Percentiles rank a stretch among this genome's conserved stretches.
Conservation (phyloP, 768 basidiomycete genomes). For the Gyrodon lividus region DNA sequence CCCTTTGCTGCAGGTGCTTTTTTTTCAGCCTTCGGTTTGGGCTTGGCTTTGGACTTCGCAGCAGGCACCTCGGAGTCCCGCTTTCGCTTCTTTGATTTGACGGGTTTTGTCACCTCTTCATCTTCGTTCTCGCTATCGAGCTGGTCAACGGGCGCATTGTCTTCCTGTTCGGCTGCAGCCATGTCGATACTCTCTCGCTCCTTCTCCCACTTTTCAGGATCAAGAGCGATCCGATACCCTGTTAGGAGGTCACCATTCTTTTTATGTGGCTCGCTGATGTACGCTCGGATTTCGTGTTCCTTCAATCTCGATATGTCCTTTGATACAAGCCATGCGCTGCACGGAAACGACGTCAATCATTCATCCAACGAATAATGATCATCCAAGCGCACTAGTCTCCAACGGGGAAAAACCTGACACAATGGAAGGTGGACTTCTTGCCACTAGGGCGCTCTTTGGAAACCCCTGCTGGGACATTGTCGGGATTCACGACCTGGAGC, state of each 20-base stretch:
- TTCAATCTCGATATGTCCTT: slow-evolving; percentile 83
- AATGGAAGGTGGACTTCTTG: slow-evolving; percentile 73
- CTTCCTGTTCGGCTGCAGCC: slow-evolving; percentile 46
- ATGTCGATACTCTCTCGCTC: slow-evolving; percentile 36
- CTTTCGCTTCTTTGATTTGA: slow-evolving; percentile 58
- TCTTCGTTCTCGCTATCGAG: slow-evolving; percentile 53
- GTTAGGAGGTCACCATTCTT: slow-evolving; percentile 70
- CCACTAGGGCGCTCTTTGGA: slow-evolving; percentile 65
- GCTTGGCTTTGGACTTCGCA: slow-evolving; percentile 40
- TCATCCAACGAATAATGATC: slow-evolving; percentile 8
- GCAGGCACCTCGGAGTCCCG: slow-evolving; percentile 53
- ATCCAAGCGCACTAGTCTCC: slow-evolving; percentile 81
- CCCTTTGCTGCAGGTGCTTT: slow-evolving; percentile 31
- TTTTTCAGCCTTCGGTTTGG: slow-evolving; percentile 46
- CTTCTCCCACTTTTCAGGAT: slow-evolving; percentile 70
- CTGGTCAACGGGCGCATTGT: slow-evolving; percentile 66
- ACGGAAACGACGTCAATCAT: slow-evolving; percentile 10
- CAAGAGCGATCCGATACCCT: slow-evolving; percentile 73
- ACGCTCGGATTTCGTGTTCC: slow-evolving; percentile 79
- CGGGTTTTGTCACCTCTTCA: slow-evolving; percentile 48
- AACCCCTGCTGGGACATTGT: slow-evolving; percentile 59
- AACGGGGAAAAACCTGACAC: slow-evolving; percentile 86
- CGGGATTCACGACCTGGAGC: slow-evolving; percentile 76
- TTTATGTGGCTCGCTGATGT: slow-evolving; percentile 75
- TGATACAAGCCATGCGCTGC: slow-evolving; percentile 79